Evolutionary conservation across 192 early-diverging fungal genomes (phyloP).

Genomic region (Chytriomyces sp.): DNA sequence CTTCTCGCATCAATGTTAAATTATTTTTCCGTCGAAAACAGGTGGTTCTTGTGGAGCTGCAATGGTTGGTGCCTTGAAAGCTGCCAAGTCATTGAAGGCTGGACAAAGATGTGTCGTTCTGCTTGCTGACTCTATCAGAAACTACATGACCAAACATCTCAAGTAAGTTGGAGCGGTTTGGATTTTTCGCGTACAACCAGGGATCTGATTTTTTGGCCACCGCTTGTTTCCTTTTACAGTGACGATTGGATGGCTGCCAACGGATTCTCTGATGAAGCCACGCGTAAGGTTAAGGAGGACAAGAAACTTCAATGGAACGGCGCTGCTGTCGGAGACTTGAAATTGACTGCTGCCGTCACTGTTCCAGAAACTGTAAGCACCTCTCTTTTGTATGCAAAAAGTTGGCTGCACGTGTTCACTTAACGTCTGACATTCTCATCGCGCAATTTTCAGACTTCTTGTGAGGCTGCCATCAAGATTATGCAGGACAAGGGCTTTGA

Average conservation of each 20-base stretch:
- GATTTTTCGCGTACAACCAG: no score
- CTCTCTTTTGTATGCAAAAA: neutral
- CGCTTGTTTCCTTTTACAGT: constrained; percentile 27
- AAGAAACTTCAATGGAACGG: constrained; percentile 78
- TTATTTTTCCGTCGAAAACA: no score
- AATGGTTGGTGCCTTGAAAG: constrained; percentile 83
- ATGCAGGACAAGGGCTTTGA: constrained; percentile 91
- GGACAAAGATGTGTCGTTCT: constrained; percentile 93
- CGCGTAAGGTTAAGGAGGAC: constrained; percentile 66
- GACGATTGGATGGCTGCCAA: constrained; percentile 94
- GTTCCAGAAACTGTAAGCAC: constrained; percentile 67
- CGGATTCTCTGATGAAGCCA: constrained; percentile 84
- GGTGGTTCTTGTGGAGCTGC: constrained; percentile 92
- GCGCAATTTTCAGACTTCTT: constrained; percentile 53
- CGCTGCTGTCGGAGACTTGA: constrained; percentile 80
- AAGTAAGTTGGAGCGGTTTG: constrained; percentile 59
- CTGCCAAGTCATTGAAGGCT: constrained; percentile 80
- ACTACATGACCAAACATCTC: constrained; percentile 99
- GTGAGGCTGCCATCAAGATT: constrained; percentile 81
- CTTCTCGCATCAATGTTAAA: no score
- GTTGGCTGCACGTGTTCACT: neutral
- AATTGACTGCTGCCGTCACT: constrained; percentile 84
- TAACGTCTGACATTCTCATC: neutral
- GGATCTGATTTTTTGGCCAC: no score
- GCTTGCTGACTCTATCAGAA: constrained; percentile 96